Conservation (phyloP, 345 rosid species). For the Ceriops tagal region DNA sequence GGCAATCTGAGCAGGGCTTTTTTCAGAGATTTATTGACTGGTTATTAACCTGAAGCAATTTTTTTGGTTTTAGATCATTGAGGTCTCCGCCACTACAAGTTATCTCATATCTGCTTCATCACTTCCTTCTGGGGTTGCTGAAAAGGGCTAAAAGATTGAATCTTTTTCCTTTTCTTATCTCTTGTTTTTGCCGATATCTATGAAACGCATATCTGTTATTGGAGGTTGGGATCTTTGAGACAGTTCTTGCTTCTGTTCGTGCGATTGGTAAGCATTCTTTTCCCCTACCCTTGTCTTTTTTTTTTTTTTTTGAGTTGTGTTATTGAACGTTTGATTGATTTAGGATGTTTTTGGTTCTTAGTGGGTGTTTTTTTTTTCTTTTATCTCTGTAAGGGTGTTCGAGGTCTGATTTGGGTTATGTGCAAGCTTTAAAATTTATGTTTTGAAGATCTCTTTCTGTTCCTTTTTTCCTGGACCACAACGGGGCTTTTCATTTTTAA, state of each 20-base stretch:
- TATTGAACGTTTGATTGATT: neutral
- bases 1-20: conserved; percentile 4
- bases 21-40: conserved; percentile 7
- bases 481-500: neutral
- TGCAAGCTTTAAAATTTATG: neutral
- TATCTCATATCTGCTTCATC: neutral
- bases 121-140: neutral
- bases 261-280: conserved; percentile 11
- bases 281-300: neutral
- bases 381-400: neutral
- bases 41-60: neutral
- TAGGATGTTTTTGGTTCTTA: neutral
- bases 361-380: neutral
- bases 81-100: neutral
- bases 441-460: neutral
- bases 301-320: neutral
- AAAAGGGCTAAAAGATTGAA: neutral
- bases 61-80: neutral
- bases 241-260: neutral
- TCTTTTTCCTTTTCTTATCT: neutral
- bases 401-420: conserved; percentile 12
- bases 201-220: neutral
- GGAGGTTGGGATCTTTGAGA: neutral
- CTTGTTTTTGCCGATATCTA: neutral
- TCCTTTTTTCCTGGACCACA: neutral